phyloP scores from a whole-genome alignment of 1,284 basidiomycete species.

The Cystobasidium slooffiae region DNA sequence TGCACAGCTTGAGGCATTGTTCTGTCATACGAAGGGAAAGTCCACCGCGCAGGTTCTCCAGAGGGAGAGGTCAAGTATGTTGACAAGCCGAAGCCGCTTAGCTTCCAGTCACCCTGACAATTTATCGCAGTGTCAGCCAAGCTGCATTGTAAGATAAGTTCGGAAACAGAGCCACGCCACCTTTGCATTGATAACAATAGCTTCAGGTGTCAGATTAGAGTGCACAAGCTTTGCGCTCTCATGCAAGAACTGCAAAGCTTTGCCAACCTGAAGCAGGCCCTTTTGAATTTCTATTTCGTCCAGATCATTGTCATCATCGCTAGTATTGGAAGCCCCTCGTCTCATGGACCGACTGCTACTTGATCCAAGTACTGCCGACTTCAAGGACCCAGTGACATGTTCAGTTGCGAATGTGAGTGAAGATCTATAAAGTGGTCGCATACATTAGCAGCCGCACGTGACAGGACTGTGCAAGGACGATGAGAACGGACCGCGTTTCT shows the following conservation, averaged over 20 bases:
- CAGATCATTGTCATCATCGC: slow-evolving; percentile 52
- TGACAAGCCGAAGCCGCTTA: slow-evolving; percentile 85
- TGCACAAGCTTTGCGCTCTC: slow-evolving; percentile 88
- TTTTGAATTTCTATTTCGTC: slow-evolving; percentile 79
- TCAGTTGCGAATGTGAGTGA: slow-evolving; percentile 94
- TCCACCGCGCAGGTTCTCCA: slow-evolving; percentile 77
- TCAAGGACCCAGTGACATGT: slow-evolving; percentile 75
- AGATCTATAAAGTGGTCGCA: slow-evolving; percentile 55
- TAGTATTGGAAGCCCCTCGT: slow-evolving; percentile 57
- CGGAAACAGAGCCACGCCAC: slow-evolving; percentile 62
- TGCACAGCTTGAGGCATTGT: slow-evolving; percentile 80
- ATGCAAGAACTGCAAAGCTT: slow-evolving; percentile 91
- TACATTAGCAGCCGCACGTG: background rate
- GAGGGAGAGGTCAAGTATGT: slow-evolving; percentile 74
- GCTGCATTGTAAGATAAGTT: background rate
- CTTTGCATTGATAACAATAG: slow-evolving; percentile 80
- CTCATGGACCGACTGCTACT: slow-evolving; percentile 53
- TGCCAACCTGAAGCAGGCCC: slow-evolving; percentile 89
- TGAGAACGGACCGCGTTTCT: slow-evolving; percentile 69
- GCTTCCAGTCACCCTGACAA: slow-evolving; percentile 95
- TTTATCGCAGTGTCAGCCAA: background rate
- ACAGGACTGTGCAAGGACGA: background rate
- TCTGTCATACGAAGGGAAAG: slow-evolving; percentile 85
- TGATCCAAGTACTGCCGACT: slow-evolving; percentile 67
- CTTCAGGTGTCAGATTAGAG: slow-evolving; percentile 83